Conservation (phyloP, 2,329 filamentous ascomycete species). For the Graphium sp. region DNA sequence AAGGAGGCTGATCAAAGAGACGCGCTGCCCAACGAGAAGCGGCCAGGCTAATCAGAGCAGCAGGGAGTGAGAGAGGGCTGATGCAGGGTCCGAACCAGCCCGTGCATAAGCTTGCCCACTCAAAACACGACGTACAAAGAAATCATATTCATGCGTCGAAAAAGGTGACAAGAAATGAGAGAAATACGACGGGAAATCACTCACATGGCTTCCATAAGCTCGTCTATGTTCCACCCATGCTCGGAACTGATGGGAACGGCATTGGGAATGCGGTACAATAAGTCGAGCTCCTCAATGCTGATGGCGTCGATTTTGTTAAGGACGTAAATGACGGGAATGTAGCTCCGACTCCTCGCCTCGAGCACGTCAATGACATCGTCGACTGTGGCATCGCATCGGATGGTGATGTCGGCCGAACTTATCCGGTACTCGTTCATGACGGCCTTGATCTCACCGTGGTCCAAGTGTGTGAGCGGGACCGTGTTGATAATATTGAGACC, state of each 20-base stretch:
- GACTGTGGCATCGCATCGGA: constrained; percentile 92
- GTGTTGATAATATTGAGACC: constrained; percentile 94
- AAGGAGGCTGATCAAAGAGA: too few species aligned
- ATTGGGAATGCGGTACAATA: constrained; percentile 92
- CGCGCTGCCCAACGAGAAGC: too few species aligned
- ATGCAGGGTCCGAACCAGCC: too few species aligned
- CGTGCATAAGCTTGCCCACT: too few species aligned
- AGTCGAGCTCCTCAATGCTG: constrained; percentile 90
- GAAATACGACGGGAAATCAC: constrained; percentile 9
- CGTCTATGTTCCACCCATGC: constrained; percentile 95
- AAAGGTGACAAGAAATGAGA: constrained; percentile 5
- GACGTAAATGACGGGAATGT: constrained; percentile 98
- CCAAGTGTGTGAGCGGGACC: constrained; percentile 79
- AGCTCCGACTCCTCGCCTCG: constrained; percentile 85
- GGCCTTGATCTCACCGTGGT: constrained; percentile 91
- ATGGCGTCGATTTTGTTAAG: constrained; percentile 99
- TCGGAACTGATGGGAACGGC: constrained; percentile 95
- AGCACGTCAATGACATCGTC: constrained; percentile 94
- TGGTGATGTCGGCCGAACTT: constrained; percentile 90
- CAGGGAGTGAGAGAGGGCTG: too few species aligned
- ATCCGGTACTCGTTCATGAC: constrained; percentile 97
- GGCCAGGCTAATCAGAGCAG: too few species aligned
- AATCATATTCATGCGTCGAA: too few species aligned
- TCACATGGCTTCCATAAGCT: constrained; percentile 85
- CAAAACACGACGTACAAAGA: too few species aligned